phyloP scores from a whole-genome alignment of 2,329 filamentous ascomycete species.

The Cercospora nicotianae region DNA sequence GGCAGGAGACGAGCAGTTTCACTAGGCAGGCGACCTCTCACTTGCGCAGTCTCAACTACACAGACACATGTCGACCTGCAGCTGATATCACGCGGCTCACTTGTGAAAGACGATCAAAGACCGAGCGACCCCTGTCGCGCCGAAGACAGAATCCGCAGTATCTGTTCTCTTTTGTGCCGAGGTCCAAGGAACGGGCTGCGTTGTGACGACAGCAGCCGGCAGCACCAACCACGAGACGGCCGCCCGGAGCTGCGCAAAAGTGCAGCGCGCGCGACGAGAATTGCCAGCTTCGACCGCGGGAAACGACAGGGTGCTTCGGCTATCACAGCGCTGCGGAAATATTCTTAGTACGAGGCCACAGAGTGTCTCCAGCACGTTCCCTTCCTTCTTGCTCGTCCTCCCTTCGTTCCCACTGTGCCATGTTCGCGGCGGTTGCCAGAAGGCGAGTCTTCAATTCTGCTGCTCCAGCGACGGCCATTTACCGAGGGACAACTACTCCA shows the following conservation, averaged over 20 bases:
- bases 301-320: slow-evolving; percentile 15
- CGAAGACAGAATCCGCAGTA: slow-evolving; percentile 2
- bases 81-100: background rate
- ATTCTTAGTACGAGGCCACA: slow-evolving; percentile 5
- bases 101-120: background rate
- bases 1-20: slow-evolving; percentile 5
- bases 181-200: background rate
- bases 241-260: slow-evolving; percentile 1
- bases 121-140: background rate
- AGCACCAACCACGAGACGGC: background rate
- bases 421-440: slow-evolving; percentile 33
- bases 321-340: slow-evolving; percentile 7
- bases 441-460: slow-evolving; percentile 27
- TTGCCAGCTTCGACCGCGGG: slow-evolving; percentile 16
- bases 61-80: background rate
- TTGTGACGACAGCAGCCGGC: background rate
- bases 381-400: slow-evolving; percentile 5
- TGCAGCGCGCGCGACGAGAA: slow-evolving; percentile 3
- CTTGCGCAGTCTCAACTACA: background rate
- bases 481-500: slow-evolving; percentile 30
- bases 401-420: slow-evolving; percentile 14
- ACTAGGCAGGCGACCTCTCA: background rate
- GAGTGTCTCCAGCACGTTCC: slow-evolving; percentile 3
- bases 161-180: background rate
- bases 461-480: slow-evolving; percentile 21